Evolutionary conservation across 163 green algal genomes (phyloP), one percentile per base, ranked within the genome.

Genomic region (Scenedesmus sp.): DNA sequence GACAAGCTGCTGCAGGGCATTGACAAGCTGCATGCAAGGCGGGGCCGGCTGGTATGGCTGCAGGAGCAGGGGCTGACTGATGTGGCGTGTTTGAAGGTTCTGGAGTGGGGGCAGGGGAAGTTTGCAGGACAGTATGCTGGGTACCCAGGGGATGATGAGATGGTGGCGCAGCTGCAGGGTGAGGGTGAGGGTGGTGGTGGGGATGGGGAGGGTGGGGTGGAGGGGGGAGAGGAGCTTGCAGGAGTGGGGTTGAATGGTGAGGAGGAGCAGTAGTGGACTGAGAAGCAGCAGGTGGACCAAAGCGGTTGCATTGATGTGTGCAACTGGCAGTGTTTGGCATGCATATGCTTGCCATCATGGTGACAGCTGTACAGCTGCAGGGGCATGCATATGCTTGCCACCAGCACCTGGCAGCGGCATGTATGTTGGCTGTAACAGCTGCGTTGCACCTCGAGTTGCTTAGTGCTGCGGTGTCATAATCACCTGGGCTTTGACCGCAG

Each of bases 131-230:
- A 16, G 20, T 54, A 66, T 66, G 54, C 8, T 16, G 82, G 82
- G 54, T 86, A 86, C 82, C 82, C 82, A 10, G 82, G 82, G 55
- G 82, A 86, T 86, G 82, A 20, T 64, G 82, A 18, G 82, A 26
- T 82, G 73, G 23, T 85, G 77, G 77, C 46, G 8, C 77, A 85
- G 77, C 77, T 18, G 77, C 12, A 55, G 52, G 52, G 77, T 10
- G 77, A 26, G 7, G 16, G 5, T n/a, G 46, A 85, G 46, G 15
- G 3, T 9, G 77, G 15, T 34, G 26, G 13, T 34, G 46, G 77
- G 13, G 46, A 12, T 0, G 46, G 13, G 52, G 77, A n/a, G 12
- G 46, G 26, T 84, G 76, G 10, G 76, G 74, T 10, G 20, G 76
- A 56, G 76, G 76, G 76, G 52, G 70, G 4, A 52, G 70, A 79